A percentile compares a stretch with the other conserved stretches of the same genome.
These are phyloP conservation scores for Lentinula sp. DNA, from an alignment of 768 basidiomycete species.

Conservation along the genomic window DNA sequence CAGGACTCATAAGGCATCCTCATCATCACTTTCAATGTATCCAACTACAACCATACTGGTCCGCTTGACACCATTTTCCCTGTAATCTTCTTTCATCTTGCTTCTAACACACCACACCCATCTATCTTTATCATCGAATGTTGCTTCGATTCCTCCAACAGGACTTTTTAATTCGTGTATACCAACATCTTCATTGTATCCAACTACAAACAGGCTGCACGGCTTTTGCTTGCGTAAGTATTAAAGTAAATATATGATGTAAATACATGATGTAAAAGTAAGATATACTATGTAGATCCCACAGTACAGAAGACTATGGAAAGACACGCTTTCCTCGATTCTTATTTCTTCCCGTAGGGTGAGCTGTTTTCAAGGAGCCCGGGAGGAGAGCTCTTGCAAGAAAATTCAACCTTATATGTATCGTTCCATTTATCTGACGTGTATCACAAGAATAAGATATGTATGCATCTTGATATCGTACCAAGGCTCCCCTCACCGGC, in stretches of 20 bases:
- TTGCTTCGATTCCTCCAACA: constrained; percentile 11
- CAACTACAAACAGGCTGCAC: constrained; percentile 3
- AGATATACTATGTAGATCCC: too few relatives aligned
- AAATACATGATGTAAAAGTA: too few relatives aligned
- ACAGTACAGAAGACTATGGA: too few relatives aligned
- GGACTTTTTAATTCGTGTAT: constrained; percentile 6
- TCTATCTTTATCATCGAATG: neutral
- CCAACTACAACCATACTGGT: constrained; percentile 6
- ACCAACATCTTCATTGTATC: constrained; percentile 10
- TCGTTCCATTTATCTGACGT: neutral
- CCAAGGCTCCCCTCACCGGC: neutral
- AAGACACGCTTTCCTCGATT: too few relatives aligned
- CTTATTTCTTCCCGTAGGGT: too few relatives aligned
- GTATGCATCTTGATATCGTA: neutral
- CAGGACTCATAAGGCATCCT: constrained; percentile 8
- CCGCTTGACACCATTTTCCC: constrained; percentile 12
- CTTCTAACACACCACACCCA: constrained; percentile 27
- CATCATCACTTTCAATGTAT: constrained; percentile 9
- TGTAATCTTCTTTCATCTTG: constrained; percentile 24
- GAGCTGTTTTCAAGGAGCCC: too few relatives aligned
- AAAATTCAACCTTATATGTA: neutral
- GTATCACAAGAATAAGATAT: neutral
- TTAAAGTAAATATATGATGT: too few relatives aligned
- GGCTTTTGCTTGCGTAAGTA: too few relatives aligned
- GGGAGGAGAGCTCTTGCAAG: too few relatives aligned